A percentile compares a stretch with the other conserved stretches of the same genome.
phyloP scores from a whole-genome alignment of 345 rosid genomes.

The Populus euphratica region DNA sequence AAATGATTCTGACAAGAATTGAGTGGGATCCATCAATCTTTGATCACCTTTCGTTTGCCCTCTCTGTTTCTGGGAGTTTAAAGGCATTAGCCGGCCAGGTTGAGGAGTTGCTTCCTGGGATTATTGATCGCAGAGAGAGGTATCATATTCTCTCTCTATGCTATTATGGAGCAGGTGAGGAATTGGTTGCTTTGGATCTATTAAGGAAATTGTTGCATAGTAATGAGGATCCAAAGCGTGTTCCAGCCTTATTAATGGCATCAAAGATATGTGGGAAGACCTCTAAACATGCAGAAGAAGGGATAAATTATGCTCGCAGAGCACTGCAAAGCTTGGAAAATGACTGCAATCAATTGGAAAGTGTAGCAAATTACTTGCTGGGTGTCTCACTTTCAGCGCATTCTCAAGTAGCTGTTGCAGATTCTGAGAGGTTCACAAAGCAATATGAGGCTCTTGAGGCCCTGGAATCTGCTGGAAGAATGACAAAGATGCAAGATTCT shows the following conservation, averaged over 20 bases:
- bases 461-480: conserved; percentile 48
- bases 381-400: conserved; percentile 54
- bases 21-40: conserved; percentile 73
- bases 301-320: conserved; percentile 49
- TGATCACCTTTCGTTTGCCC: conserved; percentile 77
- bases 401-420: conserved; percentile 44
- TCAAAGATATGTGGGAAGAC: conserved; percentile 57
- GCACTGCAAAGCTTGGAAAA: conserved; percentile 41
- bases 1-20: conserved; percentile 52
- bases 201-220: conserved; percentile 52
- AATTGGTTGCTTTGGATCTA: conserved; percentile 58
- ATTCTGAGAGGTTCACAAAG: conserved; percentile 43
- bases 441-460: conserved; percentile 64
- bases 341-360: conserved; percentile 46
- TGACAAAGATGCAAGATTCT: conserved; percentile 43
- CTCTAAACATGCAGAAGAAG: conserved; percentile 56
- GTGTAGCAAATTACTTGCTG: conserved; percentile 43
- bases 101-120: conserved; percentile 67
- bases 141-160: conserved; percentile 56
- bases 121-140: conserved; percentile 48
- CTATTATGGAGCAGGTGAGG: conserved; percentile 63
- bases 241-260: conserved; percentile 59
- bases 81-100: conserved; percentile 52
- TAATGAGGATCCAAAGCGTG: conserved; percentile 47
- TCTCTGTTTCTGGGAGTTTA: conserved; percentile 56